Evolutionary conservation across 2,329 filamentous ascomycete species (phyloP), one percentile per base, ranked within the genome.

Genomic region (Colletotrichum sp.): DNA sequence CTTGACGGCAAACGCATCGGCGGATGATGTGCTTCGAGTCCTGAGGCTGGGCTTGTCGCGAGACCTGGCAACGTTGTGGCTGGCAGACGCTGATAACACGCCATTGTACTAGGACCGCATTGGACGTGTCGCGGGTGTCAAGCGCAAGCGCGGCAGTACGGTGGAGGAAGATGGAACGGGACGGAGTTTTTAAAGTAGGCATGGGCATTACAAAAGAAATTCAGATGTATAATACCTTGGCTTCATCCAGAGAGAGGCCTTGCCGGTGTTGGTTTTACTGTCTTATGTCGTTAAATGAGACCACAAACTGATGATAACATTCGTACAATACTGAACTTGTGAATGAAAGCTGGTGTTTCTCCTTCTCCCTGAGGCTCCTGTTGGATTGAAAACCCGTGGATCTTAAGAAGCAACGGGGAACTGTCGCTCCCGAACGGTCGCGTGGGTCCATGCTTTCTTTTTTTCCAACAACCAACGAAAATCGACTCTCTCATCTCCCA

Each of bases 1-100:
- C 93, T 87, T 98, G 94, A 93, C 87, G 92, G 81, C 90, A 34
- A 88, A 88, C 13, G 91, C 90, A 21, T 92, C 87, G 77, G 94
- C 92, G 0, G 88, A 89, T 64, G 94, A 96, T 78, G 88, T 98
- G n/a, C 85, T 98, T 75, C 89, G 89, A 78, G 90, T 93, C 78
- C 82, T 98, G 84, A 90, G 96, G 78, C 83, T 95, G 68, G 94
- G 93, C 4, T 84, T 98, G 81, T 94, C 95, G 16, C 92, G 90
- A 83, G 95, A 97, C 79, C 85, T 98, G 81, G 93, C 92, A 16
- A 90, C 88, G 80, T 87, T 93, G 69, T 96, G 94, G 93, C 84
- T 94, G 39, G 88, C 90, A 72, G 92, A 94, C 78, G 92, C 92
- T 21, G 92, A 94, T 82, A 88, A 87, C 67, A 85, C 88, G 69